phyloP scores from a whole-genome alignment of 2,329 filamentous ascomycete species.

The Curvularia spicifera region DNA sequence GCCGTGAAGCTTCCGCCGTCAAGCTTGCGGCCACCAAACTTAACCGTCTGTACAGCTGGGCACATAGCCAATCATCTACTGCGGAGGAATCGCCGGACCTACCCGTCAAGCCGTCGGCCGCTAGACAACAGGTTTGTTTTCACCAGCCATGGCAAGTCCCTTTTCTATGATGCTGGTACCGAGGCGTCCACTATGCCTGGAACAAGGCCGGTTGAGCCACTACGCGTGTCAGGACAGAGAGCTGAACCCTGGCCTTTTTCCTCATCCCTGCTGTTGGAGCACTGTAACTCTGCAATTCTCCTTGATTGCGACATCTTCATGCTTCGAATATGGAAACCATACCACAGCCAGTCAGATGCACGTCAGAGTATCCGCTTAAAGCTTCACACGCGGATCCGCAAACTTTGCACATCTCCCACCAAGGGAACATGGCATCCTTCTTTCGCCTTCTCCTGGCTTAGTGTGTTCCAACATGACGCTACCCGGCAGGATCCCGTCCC shows the following conservation, averaged over 20 bases:
- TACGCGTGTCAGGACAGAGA: slow-evolving; percentile 5
- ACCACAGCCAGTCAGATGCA: not conserved
- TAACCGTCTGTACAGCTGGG: not conserved
- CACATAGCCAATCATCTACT: slow-evolving; percentile 19
- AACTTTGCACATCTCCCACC: slow-evolving; percentile 15
- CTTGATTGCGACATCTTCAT: not conserved
- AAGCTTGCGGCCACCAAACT: not conserved
- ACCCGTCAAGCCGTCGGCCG: not conserved
- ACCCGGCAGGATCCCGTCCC: slow-evolving; percentile 15
- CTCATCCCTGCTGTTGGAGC: not conserved
- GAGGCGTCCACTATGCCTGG: slow-evolving; percentile 6
- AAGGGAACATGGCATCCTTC: slow-evolving; percentile 5
- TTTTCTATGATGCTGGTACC: slow-evolving; percentile 7
- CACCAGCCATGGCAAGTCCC: not conserved
- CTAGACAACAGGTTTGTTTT: slow-evolving; percentile 1
- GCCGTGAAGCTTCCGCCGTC: not conserved
- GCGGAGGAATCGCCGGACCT: slow-evolving; percentile 29
- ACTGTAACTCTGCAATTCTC: not conserved
- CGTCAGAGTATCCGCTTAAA: not conserved
- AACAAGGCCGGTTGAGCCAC: slow-evolving; percentile 7
- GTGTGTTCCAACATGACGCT: slow-evolving; percentile 5
- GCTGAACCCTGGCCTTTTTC: not conserved
- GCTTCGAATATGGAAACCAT: not conserved
- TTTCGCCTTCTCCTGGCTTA: not conserved
- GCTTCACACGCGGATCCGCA: not conserved